A percentile compares a stretch with the other conserved stretches of the same genome.
phyloP scores from a whole-genome alignment of 208 protist genomes.

The Acanthamoeba healyi region DNA sequence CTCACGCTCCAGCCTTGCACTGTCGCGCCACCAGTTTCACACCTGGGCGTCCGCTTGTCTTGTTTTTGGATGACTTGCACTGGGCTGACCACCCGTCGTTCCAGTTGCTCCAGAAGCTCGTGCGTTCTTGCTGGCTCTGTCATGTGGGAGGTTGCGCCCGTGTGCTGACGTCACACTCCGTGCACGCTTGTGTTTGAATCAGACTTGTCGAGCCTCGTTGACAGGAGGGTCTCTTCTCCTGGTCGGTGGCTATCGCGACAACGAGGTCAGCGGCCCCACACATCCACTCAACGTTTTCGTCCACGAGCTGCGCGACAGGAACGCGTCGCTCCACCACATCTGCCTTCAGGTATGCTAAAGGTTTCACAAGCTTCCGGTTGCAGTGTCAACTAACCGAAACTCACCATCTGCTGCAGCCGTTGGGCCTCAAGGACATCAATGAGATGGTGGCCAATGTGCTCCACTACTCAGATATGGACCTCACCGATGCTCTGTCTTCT shows the following conservation, averaged over 20 bases:
- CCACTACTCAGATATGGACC: neutral
- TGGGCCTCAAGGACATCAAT: conserved; percentile 33
- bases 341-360: neutral
- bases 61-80: conserved; percentile 60
- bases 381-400: neutral
- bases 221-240: conserved; percentile 9
- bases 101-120: conserved; percentile 59
- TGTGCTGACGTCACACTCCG: no score
- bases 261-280: conserved; percentile 19
- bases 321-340: conserved; percentile 4
- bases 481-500: neutral
- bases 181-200: neutral
- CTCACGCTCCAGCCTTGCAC: no score
- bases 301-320: conserved; percentile 37
- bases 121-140: neutral
- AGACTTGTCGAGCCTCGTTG: neutral
- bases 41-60: conserved; percentile 4
- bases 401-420: neutral
- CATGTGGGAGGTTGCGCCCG: no score
- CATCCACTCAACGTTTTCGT: conserved; percentile 53
- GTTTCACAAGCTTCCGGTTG: neutral
- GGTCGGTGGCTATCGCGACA: conserved; percentile 61
- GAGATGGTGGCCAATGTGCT: conserved; percentile 56
- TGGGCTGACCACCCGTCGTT: conserved; percentile 66
- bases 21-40: neutral